phyloP scores from a whole-genome alignment of 1,139 yeast species.

The Casaregolazyma lundiana region DNA sequence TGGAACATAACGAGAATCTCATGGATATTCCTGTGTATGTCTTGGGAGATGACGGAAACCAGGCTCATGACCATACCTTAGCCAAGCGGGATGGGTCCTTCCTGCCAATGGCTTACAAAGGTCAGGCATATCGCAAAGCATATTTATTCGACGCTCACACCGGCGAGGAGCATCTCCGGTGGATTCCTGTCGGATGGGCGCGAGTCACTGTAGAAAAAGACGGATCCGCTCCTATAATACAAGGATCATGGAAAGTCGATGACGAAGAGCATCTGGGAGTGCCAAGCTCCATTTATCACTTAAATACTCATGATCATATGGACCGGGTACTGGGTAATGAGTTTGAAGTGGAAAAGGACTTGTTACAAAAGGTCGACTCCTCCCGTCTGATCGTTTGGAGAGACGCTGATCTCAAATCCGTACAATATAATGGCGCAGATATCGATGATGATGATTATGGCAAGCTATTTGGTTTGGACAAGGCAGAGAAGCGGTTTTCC shows the following conservation, averaged over 20 bases:
- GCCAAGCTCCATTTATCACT: conserved; percentile 30
- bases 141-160: conserved; percentile 19
- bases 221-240: conserved; percentile 18
- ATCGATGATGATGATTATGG: conserved; percentile 13
- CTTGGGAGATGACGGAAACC: conserved; percentile 21
- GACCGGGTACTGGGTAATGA: conserved; percentile 18
- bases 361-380: conserved; percentile 15
- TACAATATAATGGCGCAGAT: conserved; percentile 11
- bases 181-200: conserved; percentile 34
- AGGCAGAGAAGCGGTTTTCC: conserved; percentile 7
- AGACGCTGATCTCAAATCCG: conserved; percentile 27
- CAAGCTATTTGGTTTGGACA: conserved; percentile 2
- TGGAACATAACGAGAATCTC: conserved; percentile 23
- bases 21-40: conserved; percentile 12
- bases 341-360: conserved; percentile 20
- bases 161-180: conserved; percentile 19
- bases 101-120: conserved; percentile 22
- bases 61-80: conserved; percentile 10
- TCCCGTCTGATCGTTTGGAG: conserved; percentile 31
- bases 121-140: conserved; percentile 29
- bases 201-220: conserved; percentile 25
- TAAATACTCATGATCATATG: conserved; percentile 18
- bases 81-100: conserved; percentile 7
- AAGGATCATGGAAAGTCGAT: conserved; percentile 34
- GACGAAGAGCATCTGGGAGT: conserved; percentile 32